Conservation (phyloP, 345 rosid species). For the Ceriops tagal region DNA sequence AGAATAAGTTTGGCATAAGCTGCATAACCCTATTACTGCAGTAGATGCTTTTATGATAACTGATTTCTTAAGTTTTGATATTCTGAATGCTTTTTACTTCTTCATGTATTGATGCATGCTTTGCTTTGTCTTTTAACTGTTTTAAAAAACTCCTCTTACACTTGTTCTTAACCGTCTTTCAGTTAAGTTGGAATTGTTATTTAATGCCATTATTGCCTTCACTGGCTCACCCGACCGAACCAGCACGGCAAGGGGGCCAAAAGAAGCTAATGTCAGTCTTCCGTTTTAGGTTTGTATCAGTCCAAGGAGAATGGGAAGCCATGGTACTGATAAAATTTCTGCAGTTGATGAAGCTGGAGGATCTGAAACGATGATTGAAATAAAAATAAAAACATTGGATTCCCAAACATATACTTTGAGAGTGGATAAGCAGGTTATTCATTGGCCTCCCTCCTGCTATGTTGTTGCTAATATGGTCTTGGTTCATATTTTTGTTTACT, state of each 20-base stretch:
- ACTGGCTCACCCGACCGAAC: background rate
- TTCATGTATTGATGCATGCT: too few relatives aligned
- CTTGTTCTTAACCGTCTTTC: too few relatives aligned
- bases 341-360: slow-evolving; percentile 33
- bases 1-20: too few relatives aligned
- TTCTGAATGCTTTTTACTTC: too few relatives aligned
- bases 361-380: slow-evolving; percentile 58
- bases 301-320: slow-evolving; percentile 48
- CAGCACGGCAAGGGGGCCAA: background rate
- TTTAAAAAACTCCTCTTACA: too few relatives aligned
- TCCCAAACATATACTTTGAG: slow-evolving; percentile 67
- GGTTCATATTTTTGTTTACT: background rate
- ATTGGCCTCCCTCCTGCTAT: slow-evolving; percentile 1
- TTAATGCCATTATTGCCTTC: background rate
- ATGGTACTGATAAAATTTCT: slow-evolving; percentile 33
- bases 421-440: slow-evolving; percentile 68
- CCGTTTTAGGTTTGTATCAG: slow-evolving; percentile 21
- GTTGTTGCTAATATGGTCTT: slow-evolving; percentile 4
- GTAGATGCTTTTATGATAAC: too few relatives aligned
- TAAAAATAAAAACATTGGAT: slow-evolving; percentile 70
- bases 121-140: too few relatives aligned
- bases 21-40: too few relatives aligned
- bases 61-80: too few relatives aligned
- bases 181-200: background rate
- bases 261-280: background rate